Evolutionary conservation across 148 eudicot species (phyloP).

Genomic region (Vaccinium vitisidaea): DNA sequence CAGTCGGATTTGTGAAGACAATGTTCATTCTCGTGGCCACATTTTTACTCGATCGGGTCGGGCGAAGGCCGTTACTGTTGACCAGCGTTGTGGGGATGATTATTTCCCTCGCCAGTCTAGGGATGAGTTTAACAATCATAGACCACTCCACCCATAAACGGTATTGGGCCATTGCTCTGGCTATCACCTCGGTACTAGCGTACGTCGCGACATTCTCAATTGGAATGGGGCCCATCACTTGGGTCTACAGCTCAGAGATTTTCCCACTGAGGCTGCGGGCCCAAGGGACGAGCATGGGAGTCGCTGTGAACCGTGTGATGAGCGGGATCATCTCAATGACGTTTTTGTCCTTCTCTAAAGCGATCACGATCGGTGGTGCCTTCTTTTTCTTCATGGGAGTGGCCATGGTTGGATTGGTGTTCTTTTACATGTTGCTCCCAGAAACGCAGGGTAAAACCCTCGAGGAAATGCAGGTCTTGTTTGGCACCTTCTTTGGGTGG

Average conservation of each 20-base stretch:
- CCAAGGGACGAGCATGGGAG: constrained; percentile 53
- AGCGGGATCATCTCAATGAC: constrained; percentile 59
- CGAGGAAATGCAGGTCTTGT: constrained; percentile 61
- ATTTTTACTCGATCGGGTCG: constrained; percentile 31
- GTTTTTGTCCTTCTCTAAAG: constrained; percentile 55
- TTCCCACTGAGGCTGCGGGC: constrained; percentile 39
- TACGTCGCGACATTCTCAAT: background rate
- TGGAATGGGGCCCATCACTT: constrained; percentile 26
- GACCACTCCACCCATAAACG: background rate
- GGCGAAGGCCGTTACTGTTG: constrained; percentile 33
- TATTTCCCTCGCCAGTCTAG: constrained; percentile 12
- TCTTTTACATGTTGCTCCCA: constrained; percentile 56
- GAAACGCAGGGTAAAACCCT: constrained; percentile 69
- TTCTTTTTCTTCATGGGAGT: constrained; percentile 55
- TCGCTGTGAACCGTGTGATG: constrained; percentile 48
- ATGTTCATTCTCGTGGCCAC: constrained; percentile 39
- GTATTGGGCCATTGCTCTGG: background rate
- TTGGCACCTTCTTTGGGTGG: constrained; percentile 49
- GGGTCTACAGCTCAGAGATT: constrained; percentile 36
- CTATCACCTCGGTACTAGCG: background rate
- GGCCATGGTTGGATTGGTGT: constrained; percentile 46
- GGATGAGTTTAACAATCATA: background rate
- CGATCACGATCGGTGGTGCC: constrained; percentile 61
- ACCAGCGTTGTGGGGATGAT: constrained; percentile 29
- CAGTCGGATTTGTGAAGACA: constrained; percentile 34